Base-by-base conservation (phyloP, 176 grass and related monocot genomes). In the Carex scoparia region DNA sequence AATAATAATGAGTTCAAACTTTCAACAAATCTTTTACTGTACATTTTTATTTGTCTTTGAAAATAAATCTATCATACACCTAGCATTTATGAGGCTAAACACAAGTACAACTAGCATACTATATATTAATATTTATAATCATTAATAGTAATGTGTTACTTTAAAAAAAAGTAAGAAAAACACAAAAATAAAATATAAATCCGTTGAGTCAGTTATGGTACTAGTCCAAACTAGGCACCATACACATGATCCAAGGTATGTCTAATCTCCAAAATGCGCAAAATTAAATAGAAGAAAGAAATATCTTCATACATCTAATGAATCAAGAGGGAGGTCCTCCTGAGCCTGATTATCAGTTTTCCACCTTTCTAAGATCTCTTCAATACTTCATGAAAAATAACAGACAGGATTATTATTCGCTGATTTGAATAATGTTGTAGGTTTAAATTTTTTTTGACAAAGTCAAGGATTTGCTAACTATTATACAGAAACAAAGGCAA, bases 351-450 rank as follows among this genome's bases (percentile, higher is more conserved):
- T 63, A 51, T 91, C 84, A 1, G 71, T 78, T 61, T 84, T 77
- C 19, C 92, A 88, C 48, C 86, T 92, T 79, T 91, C 91, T 23
- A 98, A 91, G 68, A 98, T 89, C 37, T 91, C 87, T 61, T 98
- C 92, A 82, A 98, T 82, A 62, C 92, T 98, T 84, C 69, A 86
- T 12, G 11, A 82, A 60, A 27, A 31, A 65, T 7, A 83, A 78
- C 4, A 82, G 11, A 64, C 2, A 81, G 28, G 10, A 81, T 60
- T 42, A 65, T 82, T 61, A 82, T 8, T 51, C 8, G 9, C 8
- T 51, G 33, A 63, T 49, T 63, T 82, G 4, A 82, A 23, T 55
- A 76, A 30, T 46, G 11, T 55, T 76, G 48, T 55, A 15, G 72
- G 3, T 75, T 75, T 6, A n/a, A 53, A 5, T 40, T 40, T 40